Base-by-base conservation (phyloP, 2,329 filamentous ascomycete genomes). In the Dryadomyces quercivorus region DNA sequence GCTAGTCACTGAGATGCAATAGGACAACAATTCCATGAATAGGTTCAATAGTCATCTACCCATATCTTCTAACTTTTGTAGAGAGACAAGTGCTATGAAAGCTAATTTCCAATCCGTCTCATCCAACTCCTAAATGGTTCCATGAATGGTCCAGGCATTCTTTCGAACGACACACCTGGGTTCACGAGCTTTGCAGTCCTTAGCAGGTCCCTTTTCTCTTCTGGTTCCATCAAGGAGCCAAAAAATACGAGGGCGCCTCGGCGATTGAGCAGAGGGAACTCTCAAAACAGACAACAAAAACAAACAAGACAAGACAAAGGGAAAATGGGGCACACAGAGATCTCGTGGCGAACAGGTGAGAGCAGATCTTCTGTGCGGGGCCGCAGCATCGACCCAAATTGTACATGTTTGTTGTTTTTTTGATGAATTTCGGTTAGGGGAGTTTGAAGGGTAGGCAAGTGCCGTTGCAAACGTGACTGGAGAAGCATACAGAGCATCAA, bases 41-140 rank as follows among this genome's bases (percentile, higher is more conserved):
- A 75, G 73, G 75, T 76, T 77, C 75, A 74, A 75, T 61, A 63
- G 74, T 71, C 73, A 55, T 75, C 75, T 76, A 76, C 67, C 63
- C 66, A 64, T 60, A 59, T 12, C 6, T 34, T 18, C 42, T 18
- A 43, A 53, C 42, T 48, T 48, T 52, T 31, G 60, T 56, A 55
- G 21, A 55, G 21, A 46, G 50, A 52, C 44, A 57, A 8, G 40
- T 45, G 13, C 40, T 21, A 12, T 38, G 4, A 26, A 16, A 20
- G 36, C 36, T 40, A 16, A 13, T 40, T 40, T 40, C 36, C 44
- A n/a, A 42, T n/a, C 44, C 50, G 50, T 52, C 50, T 48, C 50
- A 36, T 54, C 26, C 38, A 44, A 36, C 54, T 55, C 59, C 59
- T 59, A 51, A 53, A 12, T 22, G 46, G 9, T 53, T 53, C 51